These are phyloP conservation scores for Papiliotrema flavescens DNA, from an alignment of 1,284 basidiomycete genomes.

Conservation along the genomic window DNA sequence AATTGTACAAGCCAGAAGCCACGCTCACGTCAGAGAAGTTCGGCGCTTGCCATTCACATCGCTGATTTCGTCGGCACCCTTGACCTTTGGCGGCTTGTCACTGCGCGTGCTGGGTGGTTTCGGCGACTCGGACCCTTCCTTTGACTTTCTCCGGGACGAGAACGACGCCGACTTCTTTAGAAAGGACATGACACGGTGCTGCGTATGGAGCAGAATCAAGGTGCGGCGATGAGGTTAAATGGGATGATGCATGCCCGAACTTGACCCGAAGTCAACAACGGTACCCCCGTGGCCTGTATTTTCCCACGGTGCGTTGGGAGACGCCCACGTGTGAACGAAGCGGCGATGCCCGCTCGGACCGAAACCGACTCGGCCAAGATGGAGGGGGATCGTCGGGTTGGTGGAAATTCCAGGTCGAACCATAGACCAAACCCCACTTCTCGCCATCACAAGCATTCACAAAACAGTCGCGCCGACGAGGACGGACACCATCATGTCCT, in stretches of 20 bases:
- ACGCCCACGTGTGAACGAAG: too few relatives aligned
- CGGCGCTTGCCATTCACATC: slow-evolving; percentile 5
- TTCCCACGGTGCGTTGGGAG: too few relatives aligned
- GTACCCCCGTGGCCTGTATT: too few relatives aligned
- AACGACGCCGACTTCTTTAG: slow-evolving; percentile 2
- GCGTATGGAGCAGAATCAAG: too few relatives aligned
- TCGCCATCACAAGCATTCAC: neutral
- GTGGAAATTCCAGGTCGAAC: too few relatives aligned
- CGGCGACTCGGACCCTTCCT: slow-evolving; percentile 6
- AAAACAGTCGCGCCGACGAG: neutral
- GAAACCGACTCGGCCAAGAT: too few relatives aligned
- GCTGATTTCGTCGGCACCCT: neutral
- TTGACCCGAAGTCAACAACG: too few relatives aligned
- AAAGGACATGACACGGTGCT: slow-evolving; percentile 2
- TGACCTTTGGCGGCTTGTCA: slow-evolving; percentile 17
- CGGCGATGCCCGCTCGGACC: too few relatives aligned
- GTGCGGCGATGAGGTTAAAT: too few relatives aligned
- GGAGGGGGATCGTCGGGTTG: too few relatives aligned
- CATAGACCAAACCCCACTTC: neutral
- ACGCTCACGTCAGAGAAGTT: slow-evolving; percentile 16
- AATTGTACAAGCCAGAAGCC: neutral
- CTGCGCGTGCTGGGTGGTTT: neutral
- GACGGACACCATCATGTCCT: slow-evolving; percentile 17
- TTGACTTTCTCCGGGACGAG: neutral
- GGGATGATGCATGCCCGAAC: too few relatives aligned